Evolutionary conservation across 2,329 filamentous ascomycete species (phyloP).

Genomic region (Penicillium sp.): DNA sequence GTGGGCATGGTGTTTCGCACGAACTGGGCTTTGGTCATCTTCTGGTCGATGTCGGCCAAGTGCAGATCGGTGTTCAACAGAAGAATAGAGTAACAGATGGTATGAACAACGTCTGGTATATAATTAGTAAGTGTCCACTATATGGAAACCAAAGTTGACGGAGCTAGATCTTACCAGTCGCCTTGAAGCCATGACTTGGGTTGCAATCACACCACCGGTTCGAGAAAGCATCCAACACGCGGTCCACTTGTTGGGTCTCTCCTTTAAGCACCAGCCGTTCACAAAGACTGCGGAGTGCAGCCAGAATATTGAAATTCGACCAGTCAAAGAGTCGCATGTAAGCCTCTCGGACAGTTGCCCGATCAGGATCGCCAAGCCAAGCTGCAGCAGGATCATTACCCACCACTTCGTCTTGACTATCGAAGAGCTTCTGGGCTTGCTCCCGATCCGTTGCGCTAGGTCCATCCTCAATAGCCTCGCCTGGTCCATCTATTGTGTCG

Average conservation of each 20-base stretch:
- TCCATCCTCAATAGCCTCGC: constrained; percentile 20
- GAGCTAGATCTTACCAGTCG: constrained; percentile 61
- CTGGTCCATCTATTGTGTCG: constrained; percentile 15
- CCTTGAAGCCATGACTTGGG: constrained; percentile 87
- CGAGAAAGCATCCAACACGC: constrained; percentile 86
- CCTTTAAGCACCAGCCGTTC: constrained; percentile 78
- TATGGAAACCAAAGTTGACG: not conserved
- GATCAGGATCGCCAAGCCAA: constrained; percentile 71
- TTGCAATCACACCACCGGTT: constrained; percentile 93
- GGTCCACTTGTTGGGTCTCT: constrained; percentile 95
- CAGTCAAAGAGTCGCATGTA: constrained; percentile 96
- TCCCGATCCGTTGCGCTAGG: constrained; percentile 67
- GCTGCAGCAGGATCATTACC: constrained; percentile 77
- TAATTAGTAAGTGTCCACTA: not conserved
- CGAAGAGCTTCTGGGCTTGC: constrained; percentile 79
- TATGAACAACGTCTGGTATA: constrained; percentile 81
- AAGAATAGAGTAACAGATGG: constrained; percentile 93
- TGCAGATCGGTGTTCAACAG: constrained; percentile 95
- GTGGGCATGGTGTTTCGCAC: constrained; percentile 95
- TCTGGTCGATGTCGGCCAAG: constrained; percentile 88
- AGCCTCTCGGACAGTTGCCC: constrained; percentile 61
- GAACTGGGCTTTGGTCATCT: constrained; percentile 94
- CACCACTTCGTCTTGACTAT: constrained; percentile 76
- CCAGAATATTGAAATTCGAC: constrained; percentile 74
- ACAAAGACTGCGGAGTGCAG: constrained; percentile 77